Percentiles rank a stretch among this genome's conserved stretches.
These are phyloP conservation scores for Rhizopus arrhizus DNA, from an alignment of 371 early-diverging fungal genomes.

Conservation along the genomic window DNA sequence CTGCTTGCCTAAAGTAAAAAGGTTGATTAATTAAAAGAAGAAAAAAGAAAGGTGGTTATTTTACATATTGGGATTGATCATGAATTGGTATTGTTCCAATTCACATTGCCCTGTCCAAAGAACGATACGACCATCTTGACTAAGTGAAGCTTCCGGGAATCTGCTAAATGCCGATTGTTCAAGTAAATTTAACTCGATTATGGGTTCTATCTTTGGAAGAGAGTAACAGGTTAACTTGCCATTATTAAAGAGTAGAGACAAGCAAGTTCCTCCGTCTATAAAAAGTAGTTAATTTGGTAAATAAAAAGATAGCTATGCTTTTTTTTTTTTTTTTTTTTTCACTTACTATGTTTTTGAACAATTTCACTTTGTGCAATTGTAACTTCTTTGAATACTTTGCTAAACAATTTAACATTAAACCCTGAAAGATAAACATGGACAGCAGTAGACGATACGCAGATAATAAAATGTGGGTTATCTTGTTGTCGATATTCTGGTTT, in stretches of 20 bases:
- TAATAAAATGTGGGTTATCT: conserved; percentile 40
- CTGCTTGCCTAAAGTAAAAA: conserved; percentile 14
- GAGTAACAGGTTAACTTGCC: conserved; percentile 33
- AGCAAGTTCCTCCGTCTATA: conserved; percentile 21
- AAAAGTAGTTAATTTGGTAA: conserved; percentile 1
- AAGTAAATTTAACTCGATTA: conserved; percentile 21
- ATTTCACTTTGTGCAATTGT: conserved; percentile 29
- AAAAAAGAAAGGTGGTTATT: conserved; percentile 22
- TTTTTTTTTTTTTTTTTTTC: not conserved
- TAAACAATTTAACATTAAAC: conserved; percentile 37
- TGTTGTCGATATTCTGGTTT: conserved; percentile 38
- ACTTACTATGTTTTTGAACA: conserved; percentile 26
- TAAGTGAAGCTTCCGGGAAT: conserved; percentile 36
- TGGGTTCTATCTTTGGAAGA: conserved; percentile 30
- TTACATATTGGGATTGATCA: conserved; percentile 39
- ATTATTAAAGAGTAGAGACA: conserved; percentile 27
- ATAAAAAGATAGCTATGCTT: not conserved
- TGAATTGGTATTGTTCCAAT: conserved; percentile 42
- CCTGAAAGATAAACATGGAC: conserved; percentile 32
- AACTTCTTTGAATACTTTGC: conserved; percentile 14
- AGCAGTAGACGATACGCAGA: conserved; percentile 21
- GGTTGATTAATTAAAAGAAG: conserved; percentile 6
- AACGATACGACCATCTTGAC: conserved; percentile 53
- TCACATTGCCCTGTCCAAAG: conserved; percentile 52
- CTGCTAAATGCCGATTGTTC: conserved; percentile 8